Evolutionary conservation across 305 asterid genomes (phyloP).

Genomic region (Andrographis paniculata): DNA sequence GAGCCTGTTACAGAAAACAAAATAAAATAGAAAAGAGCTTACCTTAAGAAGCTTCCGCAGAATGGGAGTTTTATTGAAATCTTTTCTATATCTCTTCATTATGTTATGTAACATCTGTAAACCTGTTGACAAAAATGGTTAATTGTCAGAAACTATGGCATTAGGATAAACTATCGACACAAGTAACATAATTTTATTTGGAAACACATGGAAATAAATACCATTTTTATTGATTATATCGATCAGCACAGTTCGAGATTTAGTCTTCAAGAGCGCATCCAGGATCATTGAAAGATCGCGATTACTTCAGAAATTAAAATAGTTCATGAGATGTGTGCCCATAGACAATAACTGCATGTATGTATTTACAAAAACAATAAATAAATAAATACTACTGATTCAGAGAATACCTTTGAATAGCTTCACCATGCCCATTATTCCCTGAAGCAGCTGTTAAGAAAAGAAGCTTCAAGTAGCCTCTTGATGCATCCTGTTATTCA

Average conservation of each 20-base stretch:
- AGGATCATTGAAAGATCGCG: conserved; percentile 94
- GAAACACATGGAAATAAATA: conserved; percentile 15
- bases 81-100: conserved; percentile 74
- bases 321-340: background rate
- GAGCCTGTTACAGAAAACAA: background rate
- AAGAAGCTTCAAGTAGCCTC: conserved; percentile 88
- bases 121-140: conserved; percentile 33
- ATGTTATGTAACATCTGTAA: conserved; percentile 95
- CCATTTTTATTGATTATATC: conserved; percentile 46
- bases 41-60: conserved; percentile 94
- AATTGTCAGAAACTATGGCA: background rate
- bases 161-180: background rate
- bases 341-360: background rate
- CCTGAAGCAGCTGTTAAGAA: conserved; percentile 89
- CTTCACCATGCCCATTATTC: conserved; percentile 69
- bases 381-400: background rate
- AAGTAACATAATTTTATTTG: background rate
- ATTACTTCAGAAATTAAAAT: conserved; percentile 45
- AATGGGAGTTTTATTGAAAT: conserved; percentile 72
- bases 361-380: background rate
- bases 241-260: conserved; percentile 49
- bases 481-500: conserved; percentile 68
- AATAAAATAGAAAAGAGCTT: conserved; percentile 4
- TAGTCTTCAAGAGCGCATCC: conserved; percentile 89
- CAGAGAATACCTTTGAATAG: conserved; percentile 64